Conservation (phyloP, 2,329 filamentous ascomycete species). For the Septoria linicola region DNA sequence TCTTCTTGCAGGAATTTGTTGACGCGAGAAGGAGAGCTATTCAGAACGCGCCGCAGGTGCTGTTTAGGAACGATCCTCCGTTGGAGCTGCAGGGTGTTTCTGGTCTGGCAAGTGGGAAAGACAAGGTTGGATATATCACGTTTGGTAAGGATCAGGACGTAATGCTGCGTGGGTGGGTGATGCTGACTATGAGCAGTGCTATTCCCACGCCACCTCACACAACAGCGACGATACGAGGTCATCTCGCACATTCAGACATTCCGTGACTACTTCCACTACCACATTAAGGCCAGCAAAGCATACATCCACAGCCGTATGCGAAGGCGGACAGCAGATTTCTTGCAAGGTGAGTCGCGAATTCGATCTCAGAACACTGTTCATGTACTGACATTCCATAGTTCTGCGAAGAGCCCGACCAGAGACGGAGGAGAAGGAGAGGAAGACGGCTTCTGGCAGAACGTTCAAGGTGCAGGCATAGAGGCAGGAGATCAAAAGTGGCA, state of each 20-base stretch:
- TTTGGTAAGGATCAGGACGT: constrained; percentile 65
- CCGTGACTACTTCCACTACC: constrained; percentile 99
- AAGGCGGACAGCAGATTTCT: constrained; percentile 94
- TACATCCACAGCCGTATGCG: constrained; percentile 99
- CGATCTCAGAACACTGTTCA: neutral
- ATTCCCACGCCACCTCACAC: constrained; percentile 90
- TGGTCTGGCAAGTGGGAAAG: constrained; percentile 74
- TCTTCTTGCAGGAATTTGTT: constrained; percentile 98
- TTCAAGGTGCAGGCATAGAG: constrained; percentile 64
- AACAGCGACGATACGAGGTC: constrained; percentile 85
- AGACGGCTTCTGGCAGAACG: constrained; percentile 93
- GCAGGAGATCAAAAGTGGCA: neutral
- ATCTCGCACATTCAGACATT: constrained; percentile 99
- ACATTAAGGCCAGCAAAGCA: constrained; percentile 99
- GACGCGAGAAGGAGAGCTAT: constrained; percentile 92
- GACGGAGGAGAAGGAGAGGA: constrained; percentile 94
- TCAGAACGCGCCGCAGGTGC: constrained; percentile 95
- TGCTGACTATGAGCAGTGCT: constrained; percentile 60
- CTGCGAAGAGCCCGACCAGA: constrained; percentile 92
- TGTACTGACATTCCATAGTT: constrained; percentile 56
- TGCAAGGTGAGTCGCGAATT: constrained; percentile 68
- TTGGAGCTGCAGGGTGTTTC: constrained; percentile 85
- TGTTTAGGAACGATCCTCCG: constrained; percentile 92
- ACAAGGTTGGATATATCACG: constrained; percentile 94
- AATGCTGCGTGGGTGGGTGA: neutral